Evolutionary conservation across 805 yeast species (phyloP).

Genomic region (Candida lessepsii): DNA sequence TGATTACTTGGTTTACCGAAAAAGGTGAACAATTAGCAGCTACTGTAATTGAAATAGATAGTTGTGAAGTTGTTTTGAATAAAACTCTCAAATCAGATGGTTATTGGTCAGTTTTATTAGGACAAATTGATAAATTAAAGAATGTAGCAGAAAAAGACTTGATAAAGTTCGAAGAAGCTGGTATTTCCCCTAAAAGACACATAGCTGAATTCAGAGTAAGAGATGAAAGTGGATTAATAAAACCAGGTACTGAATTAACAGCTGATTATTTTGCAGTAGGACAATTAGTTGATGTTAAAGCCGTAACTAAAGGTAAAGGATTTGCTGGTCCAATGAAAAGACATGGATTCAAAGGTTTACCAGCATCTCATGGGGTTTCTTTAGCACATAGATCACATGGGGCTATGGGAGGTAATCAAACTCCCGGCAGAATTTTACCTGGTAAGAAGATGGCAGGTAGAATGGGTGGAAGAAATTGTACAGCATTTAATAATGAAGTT

Average conservation of each 20-base stretch:
- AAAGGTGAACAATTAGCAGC: constrained; percentile 75
- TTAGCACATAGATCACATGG: constrained; percentile 93
- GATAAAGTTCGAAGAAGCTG: constrained; percentile 75
- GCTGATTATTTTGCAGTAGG: constrained; percentile 87
- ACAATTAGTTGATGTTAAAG: constrained; percentile 77
- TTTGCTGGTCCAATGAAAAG: constrained; percentile 98
- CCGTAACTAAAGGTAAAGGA: constrained; percentile 89
- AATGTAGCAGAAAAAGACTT: constrained; percentile 58
- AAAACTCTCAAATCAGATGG: constrained; percentile 76
- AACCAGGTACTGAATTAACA: constrained; percentile 71
- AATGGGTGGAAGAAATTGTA: constrained; percentile 78
- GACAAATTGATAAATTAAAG: constrained; percentile 69
- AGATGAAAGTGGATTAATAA: constrained; percentile 60
- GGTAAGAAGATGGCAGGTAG: constrained; percentile 99
- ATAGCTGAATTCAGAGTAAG: constrained; percentile 80
- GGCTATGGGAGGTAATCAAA: constrained; percentile 93
- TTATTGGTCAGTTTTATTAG: constrained; percentile 82
- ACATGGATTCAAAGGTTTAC: constrained; percentile 83
- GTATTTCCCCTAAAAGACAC: constrained; percentile 78
- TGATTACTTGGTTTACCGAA: constrained; percentile 79
- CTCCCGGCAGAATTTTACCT: constrained; percentile 94
- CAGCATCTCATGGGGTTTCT: constrained; percentile 95
- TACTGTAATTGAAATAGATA: constrained; percentile 82
- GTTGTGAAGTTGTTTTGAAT: constrained; percentile 78
- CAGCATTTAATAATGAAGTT: constrained; percentile 73